Conservation (phyloP, 2,329 filamentous ascomycete genomes). For the Colletotrichum tofieldiae region DNA sequence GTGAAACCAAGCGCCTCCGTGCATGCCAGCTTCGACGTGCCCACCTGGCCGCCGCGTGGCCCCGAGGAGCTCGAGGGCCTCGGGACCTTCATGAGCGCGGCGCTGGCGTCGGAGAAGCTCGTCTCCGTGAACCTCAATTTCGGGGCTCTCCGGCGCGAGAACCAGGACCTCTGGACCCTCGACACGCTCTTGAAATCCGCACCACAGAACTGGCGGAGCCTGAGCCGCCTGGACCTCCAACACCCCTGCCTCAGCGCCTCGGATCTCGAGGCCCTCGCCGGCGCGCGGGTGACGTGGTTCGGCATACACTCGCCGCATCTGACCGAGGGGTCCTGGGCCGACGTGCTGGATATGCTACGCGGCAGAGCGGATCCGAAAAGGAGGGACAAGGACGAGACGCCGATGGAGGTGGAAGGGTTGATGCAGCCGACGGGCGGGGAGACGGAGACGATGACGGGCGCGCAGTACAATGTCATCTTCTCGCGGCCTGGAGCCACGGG, state of each 20-base stretch:
- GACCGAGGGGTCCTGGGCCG: constrained; percentile 4
- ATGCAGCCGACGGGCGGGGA: neutral
- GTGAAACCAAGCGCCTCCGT: neutral
- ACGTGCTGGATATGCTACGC: constrained; percentile 6
- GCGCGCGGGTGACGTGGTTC: neutral
- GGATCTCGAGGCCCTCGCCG: neutral
- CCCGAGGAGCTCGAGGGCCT: neutral
- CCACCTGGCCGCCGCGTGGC: neutral
- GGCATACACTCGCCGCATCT: neutral
- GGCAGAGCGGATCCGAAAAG: neutral
- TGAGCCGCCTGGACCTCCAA: neutral
- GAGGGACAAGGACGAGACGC: neutral
- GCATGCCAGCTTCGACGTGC: neutral
- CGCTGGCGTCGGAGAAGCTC: neutral
- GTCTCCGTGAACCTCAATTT: neutral
- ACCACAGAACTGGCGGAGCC: neutral
- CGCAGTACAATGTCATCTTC: neutral
- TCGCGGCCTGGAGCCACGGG: neutral
- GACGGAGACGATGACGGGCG: neutral
- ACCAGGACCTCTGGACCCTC: constrained; percentile 9
- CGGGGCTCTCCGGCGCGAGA: neutral
- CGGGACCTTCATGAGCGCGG: constrained; percentile 6
- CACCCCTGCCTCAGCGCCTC: constrained; percentile 1
- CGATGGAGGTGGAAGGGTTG: neutral
- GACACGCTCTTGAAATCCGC: neutral